Conservation (phyloP, 306 rosid species). For the Vigna angularis region DNA sequence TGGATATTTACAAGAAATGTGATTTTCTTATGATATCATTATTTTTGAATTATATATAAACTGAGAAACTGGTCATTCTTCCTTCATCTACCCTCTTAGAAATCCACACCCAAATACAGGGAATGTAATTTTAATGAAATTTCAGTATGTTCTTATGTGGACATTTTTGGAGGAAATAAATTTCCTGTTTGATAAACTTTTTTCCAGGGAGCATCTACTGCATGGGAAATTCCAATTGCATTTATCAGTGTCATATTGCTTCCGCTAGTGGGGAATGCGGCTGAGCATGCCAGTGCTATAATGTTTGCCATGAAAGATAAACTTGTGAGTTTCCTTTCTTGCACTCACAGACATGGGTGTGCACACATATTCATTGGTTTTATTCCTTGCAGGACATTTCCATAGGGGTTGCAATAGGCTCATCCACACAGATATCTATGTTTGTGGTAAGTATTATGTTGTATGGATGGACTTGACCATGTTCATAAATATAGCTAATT, state of each 20-base stretch:
- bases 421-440: conserved; percentile 86
- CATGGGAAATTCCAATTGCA: conserved; percentile 68
- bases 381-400: conserved; percentile 68
- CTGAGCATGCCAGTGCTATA: conserved; percentile 91
- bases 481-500: neutral
- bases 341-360: neutral
- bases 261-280: conserved; percentile 89
- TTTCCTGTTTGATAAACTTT: conserved; percentile 39
- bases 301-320: conserved; percentile 94
- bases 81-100: no score
- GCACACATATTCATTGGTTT: conserved; percentile 20
- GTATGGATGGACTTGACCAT: neutral
- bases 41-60: no score
- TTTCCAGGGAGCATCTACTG: conserved; percentile 72
- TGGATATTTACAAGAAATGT: neutral
- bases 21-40: neutral
- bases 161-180: neutral
- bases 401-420: conserved; percentile 85
- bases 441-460: conserved; percentile 65
- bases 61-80: no score
- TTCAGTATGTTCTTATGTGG: neutral
- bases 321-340: conserved; percentile 60
- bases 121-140: neutral
- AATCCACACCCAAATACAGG: no score
- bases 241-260: conserved; percentile 87